Conservation (phyloP, 768 basidiomycete genomes). For the Trametes coccinea region DNA sequence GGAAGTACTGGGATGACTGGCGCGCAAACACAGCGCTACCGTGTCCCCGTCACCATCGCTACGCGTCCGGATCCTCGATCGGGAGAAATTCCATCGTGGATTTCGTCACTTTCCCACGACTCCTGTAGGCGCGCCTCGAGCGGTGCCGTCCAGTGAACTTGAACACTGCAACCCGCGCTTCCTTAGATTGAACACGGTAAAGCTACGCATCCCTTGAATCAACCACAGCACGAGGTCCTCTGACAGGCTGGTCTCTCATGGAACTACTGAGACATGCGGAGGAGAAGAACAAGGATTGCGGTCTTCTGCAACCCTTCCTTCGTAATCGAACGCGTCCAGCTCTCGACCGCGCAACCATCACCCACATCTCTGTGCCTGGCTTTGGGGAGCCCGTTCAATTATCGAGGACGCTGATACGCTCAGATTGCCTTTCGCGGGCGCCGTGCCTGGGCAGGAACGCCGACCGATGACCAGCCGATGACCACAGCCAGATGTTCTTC, state of each 20-base stretch:
- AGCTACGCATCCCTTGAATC: too few species aligned
- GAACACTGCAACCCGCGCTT: too few species aligned
- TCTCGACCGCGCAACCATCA: not conserved
- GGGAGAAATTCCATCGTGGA: not conserved
- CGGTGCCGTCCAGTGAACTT: too few species aligned
- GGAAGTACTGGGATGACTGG: too few species aligned
- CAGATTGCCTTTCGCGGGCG: not conserved
- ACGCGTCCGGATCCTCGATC: not conserved
- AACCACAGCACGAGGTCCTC: too few species aligned
- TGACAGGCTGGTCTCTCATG: too few species aligned
- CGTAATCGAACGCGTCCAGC: not conserved
- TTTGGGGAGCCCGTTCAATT: not conserved
- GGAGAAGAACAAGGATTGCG: too few species aligned
- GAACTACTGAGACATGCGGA: too few species aligned
- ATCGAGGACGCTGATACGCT: not conserved
- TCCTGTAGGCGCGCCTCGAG: not conserved
- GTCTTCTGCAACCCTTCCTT: too few species aligned
- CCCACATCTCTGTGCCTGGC: not conserved
- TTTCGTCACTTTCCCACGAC: not conserved
- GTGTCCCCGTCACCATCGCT: not conserved
- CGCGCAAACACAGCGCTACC: too few species aligned
- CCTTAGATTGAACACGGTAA: too few species aligned
- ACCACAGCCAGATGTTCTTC: too few species aligned
- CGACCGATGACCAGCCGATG: not conserved
- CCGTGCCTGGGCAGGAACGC: not conserved